Percentiles rank a stretch among this genome's conserved stretches.
phyloP scores from a whole-genome alignment of 73 alveolate genomes.

The Paramecium tetraurelia region DNA sequence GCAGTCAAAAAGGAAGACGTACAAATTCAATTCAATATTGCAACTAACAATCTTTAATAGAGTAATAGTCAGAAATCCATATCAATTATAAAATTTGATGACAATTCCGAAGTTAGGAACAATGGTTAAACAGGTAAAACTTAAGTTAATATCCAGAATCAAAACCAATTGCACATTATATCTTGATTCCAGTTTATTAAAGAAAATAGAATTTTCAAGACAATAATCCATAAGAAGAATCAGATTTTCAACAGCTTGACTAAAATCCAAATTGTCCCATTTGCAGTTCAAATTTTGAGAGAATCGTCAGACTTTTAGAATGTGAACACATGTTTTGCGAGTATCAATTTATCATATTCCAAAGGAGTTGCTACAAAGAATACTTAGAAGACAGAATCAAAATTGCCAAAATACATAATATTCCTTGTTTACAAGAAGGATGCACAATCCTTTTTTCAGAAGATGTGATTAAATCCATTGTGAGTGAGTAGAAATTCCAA shows the following conservation, averaged over 20 bases:
- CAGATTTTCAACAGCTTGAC: background rate
- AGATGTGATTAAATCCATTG: background rate
- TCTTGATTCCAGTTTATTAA: background rate
- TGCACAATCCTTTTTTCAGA: background rate
- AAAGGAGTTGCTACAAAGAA: background rate
- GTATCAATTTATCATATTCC: background rate
- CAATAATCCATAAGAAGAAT: background rate
- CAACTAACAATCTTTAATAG: background rate
- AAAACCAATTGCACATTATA: background rate
- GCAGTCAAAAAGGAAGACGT: background rate
- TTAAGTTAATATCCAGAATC: background rate
- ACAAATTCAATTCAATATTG: background rate
- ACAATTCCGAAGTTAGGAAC: background rate
- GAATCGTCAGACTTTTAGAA: background rate
- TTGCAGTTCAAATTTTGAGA: background rate
- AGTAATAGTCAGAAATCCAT: background rate
- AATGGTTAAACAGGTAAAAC: background rate
- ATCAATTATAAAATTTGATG: background rate
- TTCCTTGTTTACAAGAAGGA: conserved; percentile 24
- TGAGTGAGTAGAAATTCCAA: background rate
- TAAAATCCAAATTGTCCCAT: background rate
- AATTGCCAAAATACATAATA: background rate
- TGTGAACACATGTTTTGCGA: conserved; percentile 23
- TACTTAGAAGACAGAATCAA: conserved; percentile 27
- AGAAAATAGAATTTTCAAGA: background rate